Evolutionary conservation across 2,329 filamentous ascomycete genomes (phyloP).

Genomic region (Epichloe brachyelytri): DNA sequence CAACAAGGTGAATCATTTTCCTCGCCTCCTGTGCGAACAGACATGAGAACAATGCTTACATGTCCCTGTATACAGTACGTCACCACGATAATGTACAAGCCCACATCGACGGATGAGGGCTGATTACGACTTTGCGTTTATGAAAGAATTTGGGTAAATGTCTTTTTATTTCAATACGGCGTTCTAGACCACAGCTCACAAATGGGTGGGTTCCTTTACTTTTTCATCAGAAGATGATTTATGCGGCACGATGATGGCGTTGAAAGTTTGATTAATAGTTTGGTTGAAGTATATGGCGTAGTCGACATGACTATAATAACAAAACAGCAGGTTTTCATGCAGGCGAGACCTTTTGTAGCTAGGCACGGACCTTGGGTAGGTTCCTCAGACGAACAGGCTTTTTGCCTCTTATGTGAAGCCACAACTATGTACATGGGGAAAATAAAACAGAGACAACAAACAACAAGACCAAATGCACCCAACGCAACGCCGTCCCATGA

Average conservation of each 20-base stretch:
- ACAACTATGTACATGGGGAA: neutral
- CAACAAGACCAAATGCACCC: too few relatives aligned
- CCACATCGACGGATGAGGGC: constrained; percentile 47
- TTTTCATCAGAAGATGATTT: neutral
- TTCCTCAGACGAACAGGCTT: too few relatives aligned
- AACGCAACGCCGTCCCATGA: neutral
- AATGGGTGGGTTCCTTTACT: too few relatives aligned
- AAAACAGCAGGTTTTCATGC: too few relatives aligned
- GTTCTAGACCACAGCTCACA: neutral
- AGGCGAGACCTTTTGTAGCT: too few relatives aligned
- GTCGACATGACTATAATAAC: neutral
- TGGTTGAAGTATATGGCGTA: neutral
- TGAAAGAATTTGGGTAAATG: neutral
- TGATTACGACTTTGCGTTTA: constrained; percentile 5
- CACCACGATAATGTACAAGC: constrained; percentile 96
- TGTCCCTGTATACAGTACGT: constrained; percentile 56
- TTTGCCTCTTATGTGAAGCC: too few relatives aligned
- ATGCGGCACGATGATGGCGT: neutral
- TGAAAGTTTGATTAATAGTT: neutral
- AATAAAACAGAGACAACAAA: too few relatives aligned
- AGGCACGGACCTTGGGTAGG: too few relatives aligned
- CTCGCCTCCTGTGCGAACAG: too few relatives aligned
- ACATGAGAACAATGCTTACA: neutral
- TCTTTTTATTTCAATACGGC: neutral
- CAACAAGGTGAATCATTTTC: constrained; percentile 56